phyloP scores from a whole-genome alignment of 129 eudicot species.

The Lactuca sativa region DNA sequence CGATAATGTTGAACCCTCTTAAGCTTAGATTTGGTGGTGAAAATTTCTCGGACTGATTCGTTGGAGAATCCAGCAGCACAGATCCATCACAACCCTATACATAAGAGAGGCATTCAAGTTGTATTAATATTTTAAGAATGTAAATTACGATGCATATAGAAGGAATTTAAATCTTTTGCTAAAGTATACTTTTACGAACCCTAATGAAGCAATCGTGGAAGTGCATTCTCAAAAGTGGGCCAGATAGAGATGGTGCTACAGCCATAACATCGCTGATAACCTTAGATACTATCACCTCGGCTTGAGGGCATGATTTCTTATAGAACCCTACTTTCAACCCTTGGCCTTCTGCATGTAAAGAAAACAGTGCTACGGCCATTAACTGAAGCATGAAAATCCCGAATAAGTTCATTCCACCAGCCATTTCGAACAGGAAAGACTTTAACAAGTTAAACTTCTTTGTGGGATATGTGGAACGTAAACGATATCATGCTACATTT shows the following conservation, averaged over 20 bases:
- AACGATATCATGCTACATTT: neutral
- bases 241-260: conserved; percentile 55
- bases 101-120: neutral
- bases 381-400: conserved; percentile 19
- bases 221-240: conserved; percentile 63
- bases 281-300: conserved; percentile 35
- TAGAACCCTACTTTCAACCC: conserved; percentile 60
- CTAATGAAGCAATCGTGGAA: conserved; percentile 71
- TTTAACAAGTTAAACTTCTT: conserved; percentile 1
- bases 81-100: conserved; percentile 74
- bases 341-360: conserved; percentile 25
- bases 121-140: neutral
- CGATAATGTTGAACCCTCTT: conserved; percentile 56
- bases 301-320: conserved; percentile 51
- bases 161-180: neutral
- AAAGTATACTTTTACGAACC: conserved; percentile 34
- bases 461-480: conserved; percentile 18
- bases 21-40: conserved; percentile 50
- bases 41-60: conserved; percentile 44
- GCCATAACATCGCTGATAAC: conserved; percentile 41
- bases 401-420: conserved; percentile 9
- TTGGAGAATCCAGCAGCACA: conserved; percentile 51
- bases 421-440: conserved; percentile 1
- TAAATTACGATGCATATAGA: too few species aligned
- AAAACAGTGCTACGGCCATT: conserved; percentile 15